Evolutionary conservation across 257 asterid species (phyloP).

Genomic region (Forsythia suspensa): DNA sequence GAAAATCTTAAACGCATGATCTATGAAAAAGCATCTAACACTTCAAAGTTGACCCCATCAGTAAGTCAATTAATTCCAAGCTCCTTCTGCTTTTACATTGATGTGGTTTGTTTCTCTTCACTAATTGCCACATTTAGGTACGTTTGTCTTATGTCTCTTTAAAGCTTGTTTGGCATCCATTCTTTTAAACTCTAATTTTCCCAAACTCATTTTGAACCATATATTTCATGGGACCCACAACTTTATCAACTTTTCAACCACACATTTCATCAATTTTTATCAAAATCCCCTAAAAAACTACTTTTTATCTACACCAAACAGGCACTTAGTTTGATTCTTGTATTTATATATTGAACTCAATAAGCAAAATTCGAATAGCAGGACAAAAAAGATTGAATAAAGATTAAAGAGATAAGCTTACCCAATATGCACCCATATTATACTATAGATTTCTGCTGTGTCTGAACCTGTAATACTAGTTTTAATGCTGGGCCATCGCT

Average conservation of each 20-base stretch:
- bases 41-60: conserved; percentile 83
- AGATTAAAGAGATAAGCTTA: background rate
- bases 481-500: conserved; percentile 3
- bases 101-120: background rate
- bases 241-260: no score
- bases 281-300: no score
- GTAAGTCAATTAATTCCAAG: conserved; percentile 45
- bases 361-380: conserved; percentile 11
- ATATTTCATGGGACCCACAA: no score
- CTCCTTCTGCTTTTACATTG: conserved; percentile 3
- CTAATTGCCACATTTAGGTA: background rate
- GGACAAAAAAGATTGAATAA: background rate
- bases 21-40: conserved; percentile 72
- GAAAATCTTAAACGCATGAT: conserved; percentile 67
- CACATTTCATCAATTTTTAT: no score
- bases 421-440: background rate
- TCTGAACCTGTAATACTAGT: background rate
- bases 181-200: no score
- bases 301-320: no score
- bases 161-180: no score
- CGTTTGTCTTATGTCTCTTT: background rate
- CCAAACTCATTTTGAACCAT: no score
- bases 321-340: background rate
- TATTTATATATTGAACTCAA: conserved; percentile 1
- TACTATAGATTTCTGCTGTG: background rate